A percentile compares a stretch with the other conserved stretches of the same genome.
phyloP scores from a whole-genome alignment of 176 grass and related monocot species.

The Alloteropsis semialata region DNA sequence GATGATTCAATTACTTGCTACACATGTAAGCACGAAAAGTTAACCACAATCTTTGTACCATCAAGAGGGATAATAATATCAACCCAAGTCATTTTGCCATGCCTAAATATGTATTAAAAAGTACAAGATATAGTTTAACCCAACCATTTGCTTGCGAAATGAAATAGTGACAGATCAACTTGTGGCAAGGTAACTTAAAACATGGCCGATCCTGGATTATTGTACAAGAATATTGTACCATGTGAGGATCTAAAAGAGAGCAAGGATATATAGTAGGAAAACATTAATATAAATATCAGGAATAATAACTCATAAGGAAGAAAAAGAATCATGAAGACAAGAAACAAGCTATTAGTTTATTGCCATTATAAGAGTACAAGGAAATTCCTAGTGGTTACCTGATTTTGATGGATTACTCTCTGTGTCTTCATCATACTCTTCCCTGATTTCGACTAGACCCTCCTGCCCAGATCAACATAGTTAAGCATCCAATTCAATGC shows the following conservation, averaged over 20 bases:
- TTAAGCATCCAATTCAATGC: neutral
- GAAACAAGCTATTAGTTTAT: neutral
- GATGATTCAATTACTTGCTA: conserved; percentile 17
- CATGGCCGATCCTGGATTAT: neutral
- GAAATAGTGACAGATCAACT: neutral
- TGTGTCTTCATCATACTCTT: conserved; percentile 72
- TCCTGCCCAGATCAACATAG: conserved; percentile 52
- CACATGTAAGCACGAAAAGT: neutral
- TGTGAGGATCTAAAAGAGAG: neutral
- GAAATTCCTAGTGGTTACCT: conserved; percentile 37
- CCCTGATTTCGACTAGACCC: conserved; percentile 96
- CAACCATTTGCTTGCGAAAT: neutral
- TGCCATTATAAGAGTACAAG: conserved; percentile 19
- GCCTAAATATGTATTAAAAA: neutral
- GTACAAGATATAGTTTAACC: neutral
- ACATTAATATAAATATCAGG: neutral
- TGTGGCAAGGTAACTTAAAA: conserved; percentile 3
- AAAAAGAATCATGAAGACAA: conserved; percentile 15
- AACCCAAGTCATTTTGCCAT: neutral
- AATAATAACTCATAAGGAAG: neutral
- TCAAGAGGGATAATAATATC: neutral
- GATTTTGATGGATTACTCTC: conserved; percentile 34
- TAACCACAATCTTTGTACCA: neutral
- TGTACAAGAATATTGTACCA: conserved; percentile 12
- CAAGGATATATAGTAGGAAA: neutral